These are phyloP conservation scores for Polychaeton citri DNA, from an alignment of 2,329 filamentous ascomycete species.

Conservation along the genomic window DNA sequence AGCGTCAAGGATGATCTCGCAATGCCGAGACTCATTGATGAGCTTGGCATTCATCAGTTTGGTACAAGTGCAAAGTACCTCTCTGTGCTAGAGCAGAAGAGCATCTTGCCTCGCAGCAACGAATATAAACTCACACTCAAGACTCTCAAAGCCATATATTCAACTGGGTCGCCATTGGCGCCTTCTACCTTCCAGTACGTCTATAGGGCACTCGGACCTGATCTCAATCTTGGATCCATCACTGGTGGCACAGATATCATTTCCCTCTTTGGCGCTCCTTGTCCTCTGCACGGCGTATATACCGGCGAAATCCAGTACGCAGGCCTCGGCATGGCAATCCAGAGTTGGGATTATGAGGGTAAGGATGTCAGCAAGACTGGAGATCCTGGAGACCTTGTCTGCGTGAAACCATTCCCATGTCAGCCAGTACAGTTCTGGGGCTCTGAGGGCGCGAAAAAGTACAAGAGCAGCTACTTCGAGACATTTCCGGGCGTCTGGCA, in stretches of 20 bases:
- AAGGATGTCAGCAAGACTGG: constrained; percentile 46
- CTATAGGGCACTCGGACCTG: constrained; percentile 65
- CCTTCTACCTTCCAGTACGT: constrained; percentile 88
- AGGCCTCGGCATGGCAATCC: constrained; percentile 38
- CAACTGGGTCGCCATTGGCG: constrained; percentile 80
- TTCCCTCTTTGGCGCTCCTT: constrained; percentile 81
- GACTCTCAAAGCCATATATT: constrained; percentile 73
- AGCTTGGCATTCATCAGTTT: constrained; percentile 77
- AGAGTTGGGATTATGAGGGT: constrained; percentile 39
- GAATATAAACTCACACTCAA: constrained; percentile 42
- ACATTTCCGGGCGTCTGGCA: constrained; percentile 73
- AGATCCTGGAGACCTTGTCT: constrained; percentile 77
- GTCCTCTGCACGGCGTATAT: constrained; percentile 38
- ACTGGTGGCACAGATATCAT: constrained; percentile 96
- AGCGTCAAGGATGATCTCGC: constrained; percentile 59
- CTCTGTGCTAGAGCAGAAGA: constrained; percentile 72
- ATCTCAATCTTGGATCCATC: constrained; percentile 82
- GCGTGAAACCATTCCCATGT: constrained; percentile 73
- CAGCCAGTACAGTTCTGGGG: constrained; percentile 89
- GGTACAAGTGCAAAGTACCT: constrained; percentile 92
- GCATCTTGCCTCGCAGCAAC: constrained; percentile 39
- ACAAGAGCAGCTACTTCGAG: constrained; percentile 76
- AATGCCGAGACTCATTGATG: constrained; percentile 68
- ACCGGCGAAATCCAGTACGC: constrained; percentile 37
- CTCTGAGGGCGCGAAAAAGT: constrained; percentile 56